phyloP scores from a whole-genome alignment of 179 eudicot species.

The Silene coronaria region DNA sequence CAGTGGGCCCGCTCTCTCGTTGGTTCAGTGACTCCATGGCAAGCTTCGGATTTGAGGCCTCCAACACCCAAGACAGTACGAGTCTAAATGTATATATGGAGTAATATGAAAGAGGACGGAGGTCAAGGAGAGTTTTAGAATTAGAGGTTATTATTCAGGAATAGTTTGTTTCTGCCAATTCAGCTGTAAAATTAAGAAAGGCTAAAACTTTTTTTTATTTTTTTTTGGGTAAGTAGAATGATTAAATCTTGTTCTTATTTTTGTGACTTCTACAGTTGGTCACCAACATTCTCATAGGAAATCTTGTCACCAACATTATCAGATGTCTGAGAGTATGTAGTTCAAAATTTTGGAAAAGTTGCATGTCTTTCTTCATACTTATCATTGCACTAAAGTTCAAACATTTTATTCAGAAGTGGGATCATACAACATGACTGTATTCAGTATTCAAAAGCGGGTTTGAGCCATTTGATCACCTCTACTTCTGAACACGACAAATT shows the following conservation, averaged over 20 bases:
- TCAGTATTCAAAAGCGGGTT: too few relatives aligned
- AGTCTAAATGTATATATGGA: not conserved
- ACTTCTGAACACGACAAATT: too few relatives aligned
- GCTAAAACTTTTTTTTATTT: too few relatives aligned
- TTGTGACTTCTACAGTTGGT: not conserved
- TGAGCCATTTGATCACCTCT: too few relatives aligned
- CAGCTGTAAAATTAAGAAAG: not conserved
- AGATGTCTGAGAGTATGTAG: not conserved
- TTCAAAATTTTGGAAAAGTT: not conserved
- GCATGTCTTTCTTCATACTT: not conserved
- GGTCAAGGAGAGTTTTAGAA: not conserved
- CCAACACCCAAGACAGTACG: not conserved
- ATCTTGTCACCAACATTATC: not conserved
- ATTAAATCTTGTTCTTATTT: constrained; percentile 2
- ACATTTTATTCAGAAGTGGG: not conserved
- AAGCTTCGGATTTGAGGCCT: not conserved
- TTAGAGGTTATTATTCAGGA: not conserved
- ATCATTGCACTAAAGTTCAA: not conserved
- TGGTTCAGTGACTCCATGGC: not conserved
- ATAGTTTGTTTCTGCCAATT: constrained; percentile 4
- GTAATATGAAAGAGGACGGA: not conserved
- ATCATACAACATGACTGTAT: too few relatives aligned
- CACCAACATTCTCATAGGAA: constrained; percentile 5
- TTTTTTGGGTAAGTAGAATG: not conserved
- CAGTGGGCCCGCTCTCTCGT: too few relatives aligned